Conservation (phyloP, 1,284 basidiomycete species). For the Trametes sp. region DNA sequence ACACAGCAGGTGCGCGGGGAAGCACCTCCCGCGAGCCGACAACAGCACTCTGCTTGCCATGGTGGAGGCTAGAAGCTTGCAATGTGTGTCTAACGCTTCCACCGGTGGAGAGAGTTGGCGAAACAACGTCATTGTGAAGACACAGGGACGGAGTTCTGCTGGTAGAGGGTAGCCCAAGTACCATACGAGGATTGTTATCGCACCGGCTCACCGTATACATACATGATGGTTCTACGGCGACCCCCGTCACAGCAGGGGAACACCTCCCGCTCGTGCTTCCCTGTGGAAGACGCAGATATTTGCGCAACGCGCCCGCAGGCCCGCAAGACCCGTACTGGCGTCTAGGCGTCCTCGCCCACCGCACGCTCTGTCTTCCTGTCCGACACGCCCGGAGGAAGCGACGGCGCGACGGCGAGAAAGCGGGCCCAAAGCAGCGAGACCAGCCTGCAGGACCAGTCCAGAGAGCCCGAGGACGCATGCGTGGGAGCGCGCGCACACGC, state of each 20-base stretch:
- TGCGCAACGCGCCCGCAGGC: not conserved
- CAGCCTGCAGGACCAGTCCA: not conserved
- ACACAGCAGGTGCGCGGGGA: not conserved
- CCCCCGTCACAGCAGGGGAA: not conserved
- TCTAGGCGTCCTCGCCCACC: not conserved
- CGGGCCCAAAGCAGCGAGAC: not conserved
- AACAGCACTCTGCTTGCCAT: not conserved
- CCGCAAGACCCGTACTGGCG: not conserved
- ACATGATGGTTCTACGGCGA: not conserved
- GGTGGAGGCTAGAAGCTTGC: not conserved
- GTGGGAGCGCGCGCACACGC: slow-evolving; percentile 18
- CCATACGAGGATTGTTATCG: not conserved
- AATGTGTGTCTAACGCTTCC: not conserved
- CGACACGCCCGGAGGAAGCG: slow-evolving; percentile 22
- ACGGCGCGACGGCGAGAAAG: not conserved
- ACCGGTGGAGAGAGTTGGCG: not conserved
- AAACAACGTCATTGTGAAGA: not conserved
- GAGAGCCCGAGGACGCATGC: slow-evolving; percentile 15
- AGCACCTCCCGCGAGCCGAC: not conserved
- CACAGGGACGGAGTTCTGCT: not conserved
- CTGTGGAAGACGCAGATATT: not conserved
- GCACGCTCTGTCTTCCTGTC: not conserved
- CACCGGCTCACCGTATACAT: not conserved
- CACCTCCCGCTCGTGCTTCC: not conserved
- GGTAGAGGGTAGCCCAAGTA: not conserved